phyloP scores from a whole-genome alignment of 257 asterid genomes.

The Verbena officinalis region DNA sequence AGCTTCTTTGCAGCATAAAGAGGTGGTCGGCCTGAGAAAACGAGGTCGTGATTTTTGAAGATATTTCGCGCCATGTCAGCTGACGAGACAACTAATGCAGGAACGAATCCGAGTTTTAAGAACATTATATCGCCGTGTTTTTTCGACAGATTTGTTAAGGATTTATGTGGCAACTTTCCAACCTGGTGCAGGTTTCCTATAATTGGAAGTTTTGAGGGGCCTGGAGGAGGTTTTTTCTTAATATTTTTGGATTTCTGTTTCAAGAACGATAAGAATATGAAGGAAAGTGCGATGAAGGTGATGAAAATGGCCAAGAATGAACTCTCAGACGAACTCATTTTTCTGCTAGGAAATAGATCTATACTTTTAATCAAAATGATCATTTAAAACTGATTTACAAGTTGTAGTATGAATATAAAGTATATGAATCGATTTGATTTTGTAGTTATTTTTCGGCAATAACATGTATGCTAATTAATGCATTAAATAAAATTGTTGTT shows the following conservation, averaged over 20 bases:
- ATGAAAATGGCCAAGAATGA: constrained; percentile 6
- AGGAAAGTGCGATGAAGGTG: constrained; percentile 6
- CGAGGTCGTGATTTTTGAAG: constrained; percentile 38
- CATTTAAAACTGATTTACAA: too few species aligned
- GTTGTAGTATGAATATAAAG: too few species aligned
- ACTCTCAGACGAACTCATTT: not conserved
- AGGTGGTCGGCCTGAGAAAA: constrained; percentile 35
- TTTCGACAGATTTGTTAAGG: constrained; percentile 33
- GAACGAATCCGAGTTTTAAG: constrained; percentile 41
- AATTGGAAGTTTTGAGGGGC: constrained; percentile 41
- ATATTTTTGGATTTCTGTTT: not conserved
- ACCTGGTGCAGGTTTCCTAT: constrained; percentile 50
- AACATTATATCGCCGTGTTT: constrained; percentile 43
- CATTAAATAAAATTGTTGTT: too few species aligned
- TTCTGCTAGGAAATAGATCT: too few species aligned
- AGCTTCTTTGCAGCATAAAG: not conserved
- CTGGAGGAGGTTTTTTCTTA: constrained; percentile 30
- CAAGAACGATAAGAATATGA: not conserved
- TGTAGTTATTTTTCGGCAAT: too few species aligned
- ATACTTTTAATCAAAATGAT: too few species aligned
- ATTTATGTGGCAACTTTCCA: constrained; percentile 41
- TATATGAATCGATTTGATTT: too few species aligned
- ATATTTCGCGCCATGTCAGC: constrained; percentile 37
- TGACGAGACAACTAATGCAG: constrained; percentile 36
- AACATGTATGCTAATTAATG: too few species aligned